Percentiles rank a stretch among this genome's conserved stretches.
Conservation (phyloP, 305 asterid genomes). For the Rubia tinctorum region DNA sequence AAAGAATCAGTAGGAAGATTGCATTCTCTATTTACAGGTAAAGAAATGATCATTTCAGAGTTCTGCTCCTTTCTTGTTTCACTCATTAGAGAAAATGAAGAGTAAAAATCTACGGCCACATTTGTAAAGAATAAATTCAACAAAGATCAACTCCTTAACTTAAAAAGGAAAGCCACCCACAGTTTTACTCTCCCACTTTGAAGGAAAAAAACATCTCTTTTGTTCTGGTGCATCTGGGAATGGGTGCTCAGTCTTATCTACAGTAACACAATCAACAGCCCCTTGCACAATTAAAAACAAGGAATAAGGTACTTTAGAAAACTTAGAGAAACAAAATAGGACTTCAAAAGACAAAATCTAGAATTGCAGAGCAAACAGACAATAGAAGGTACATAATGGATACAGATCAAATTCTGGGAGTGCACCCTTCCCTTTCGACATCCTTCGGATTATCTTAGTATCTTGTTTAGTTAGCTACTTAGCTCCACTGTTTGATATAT, state of each 20-base stretch:
- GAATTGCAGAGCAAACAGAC: neutral
- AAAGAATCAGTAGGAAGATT: too few species aligned
- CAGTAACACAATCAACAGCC: slow-evolving; percentile 77
- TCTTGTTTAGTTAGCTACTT: slow-evolving; percentile 79
- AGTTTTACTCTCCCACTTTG: slow-evolving; percentile 89
- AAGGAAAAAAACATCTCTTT: slow-evolving; percentile 92
- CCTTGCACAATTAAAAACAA: slow-evolving; percentile 43
- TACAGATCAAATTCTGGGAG: slow-evolving; percentile 87
- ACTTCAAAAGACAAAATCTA: neutral
- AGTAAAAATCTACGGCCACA: neutral
- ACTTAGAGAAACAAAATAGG: neutral
- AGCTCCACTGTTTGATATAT: slow-evolving; percentile 84
- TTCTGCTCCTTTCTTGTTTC: neutral
- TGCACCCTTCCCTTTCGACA: slow-evolving; percentile 84
- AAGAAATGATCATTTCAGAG: neutral
- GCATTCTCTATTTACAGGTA: too few species aligned
- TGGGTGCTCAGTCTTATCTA: slow-evolving; percentile 84
- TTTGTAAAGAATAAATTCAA: neutral
- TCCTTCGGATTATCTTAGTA: slow-evolving; percentile 51
- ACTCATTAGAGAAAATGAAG: neutral
- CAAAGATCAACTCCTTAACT: neutral
- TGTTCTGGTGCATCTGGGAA: slow-evolving; percentile 96
- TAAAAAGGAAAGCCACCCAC: slow-evolving; percentile 25
- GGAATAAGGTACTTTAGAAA: slow-evolving; percentile 17
- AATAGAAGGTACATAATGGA: slow-evolving; percentile 54